Evolutionary conservation across 148 eudicot species (phyloP).

Genomic region (Silene uniflora): DNA sequence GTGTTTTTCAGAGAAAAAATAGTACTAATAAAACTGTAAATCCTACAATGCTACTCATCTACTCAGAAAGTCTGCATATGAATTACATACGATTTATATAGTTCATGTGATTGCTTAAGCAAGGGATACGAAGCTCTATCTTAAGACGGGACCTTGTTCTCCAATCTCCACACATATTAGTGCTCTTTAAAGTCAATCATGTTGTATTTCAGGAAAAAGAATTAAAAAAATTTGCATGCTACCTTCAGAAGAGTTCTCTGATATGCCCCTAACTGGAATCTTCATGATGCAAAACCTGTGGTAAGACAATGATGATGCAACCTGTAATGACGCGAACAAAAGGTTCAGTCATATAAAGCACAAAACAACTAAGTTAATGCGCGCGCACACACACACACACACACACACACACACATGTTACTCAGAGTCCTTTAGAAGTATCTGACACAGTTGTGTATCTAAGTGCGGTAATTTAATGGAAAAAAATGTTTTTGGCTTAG

Average conservation of each 20-base stretch:
- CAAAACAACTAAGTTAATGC: slow-evolving; percentile 6
- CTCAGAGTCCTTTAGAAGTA: too few species aligned
- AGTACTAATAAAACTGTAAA: not conserved
- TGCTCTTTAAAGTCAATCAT: not conserved
- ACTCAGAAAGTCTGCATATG: too few species aligned
- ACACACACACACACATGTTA: too few species aligned
- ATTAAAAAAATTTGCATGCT: slow-evolving; percentile 3
- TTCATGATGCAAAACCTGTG: slow-evolving; percentile 61
- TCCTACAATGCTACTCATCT: not conserved
- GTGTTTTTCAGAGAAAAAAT: not conserved
- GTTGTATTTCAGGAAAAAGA: not conserved
- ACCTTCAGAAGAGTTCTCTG: slow-evolving; percentile 60
- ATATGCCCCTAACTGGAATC: slow-evolving; percentile 57
- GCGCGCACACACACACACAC: not conserved
- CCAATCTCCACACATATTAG: not conserved
- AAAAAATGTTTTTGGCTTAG: not conserved
- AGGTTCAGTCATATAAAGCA: slow-evolving; percentile 6
- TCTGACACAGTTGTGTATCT: too few species aligned
- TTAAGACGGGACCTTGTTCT: not conserved
- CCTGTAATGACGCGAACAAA: slow-evolving; percentile 37
- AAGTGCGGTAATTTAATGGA: too few species aligned
- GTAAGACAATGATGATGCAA: slow-evolving; percentile 49
- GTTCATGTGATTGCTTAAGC: not conserved
- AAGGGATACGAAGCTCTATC: not conserved
- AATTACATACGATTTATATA: not conserved